These are phyloP conservation scores for Posidonia oceanica DNA, from an alignment of 116 monocot species.

Conservation along the genomic window DNA sequence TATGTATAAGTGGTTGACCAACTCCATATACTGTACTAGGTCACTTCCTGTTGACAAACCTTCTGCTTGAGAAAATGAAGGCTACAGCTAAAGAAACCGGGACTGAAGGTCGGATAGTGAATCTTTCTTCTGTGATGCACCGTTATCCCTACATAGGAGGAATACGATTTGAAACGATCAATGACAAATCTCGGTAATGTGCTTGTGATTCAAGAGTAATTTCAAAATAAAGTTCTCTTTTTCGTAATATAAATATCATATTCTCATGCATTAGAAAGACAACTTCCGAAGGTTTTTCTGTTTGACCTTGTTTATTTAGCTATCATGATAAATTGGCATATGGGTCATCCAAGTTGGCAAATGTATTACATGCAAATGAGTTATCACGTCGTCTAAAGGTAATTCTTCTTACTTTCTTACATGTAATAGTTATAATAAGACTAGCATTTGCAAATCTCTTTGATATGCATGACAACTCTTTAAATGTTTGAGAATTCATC, in stretches of 20 bases:
- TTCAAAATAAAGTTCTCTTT: neutral
- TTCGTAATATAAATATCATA: neutral
- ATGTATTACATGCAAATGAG: conserved; percentile 60
- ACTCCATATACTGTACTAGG: conserved; percentile 24
- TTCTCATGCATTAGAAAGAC: too few relatives aligned
- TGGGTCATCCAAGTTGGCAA: conserved; percentile 92
- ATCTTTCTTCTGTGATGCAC: conserved; percentile 81
- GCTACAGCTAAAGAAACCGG: conserved; percentile 60
- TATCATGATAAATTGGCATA: conserved; percentile 79
- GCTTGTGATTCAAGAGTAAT: neutral
- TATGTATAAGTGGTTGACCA: neutral
- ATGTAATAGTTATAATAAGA: too few relatives aligned
- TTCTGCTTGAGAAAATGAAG: conserved; percentile 91
- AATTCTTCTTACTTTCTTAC: neutral
- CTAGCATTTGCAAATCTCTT: too few relatives aligned
- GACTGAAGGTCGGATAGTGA: conserved; percentile 78
- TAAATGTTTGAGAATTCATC: too few relatives aligned
- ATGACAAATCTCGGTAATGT: conserved; percentile 39
- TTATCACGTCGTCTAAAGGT: conserved; percentile 72
- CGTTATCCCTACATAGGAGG: conserved; percentile 53
- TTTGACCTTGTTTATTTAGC: conserved; percentile 15
- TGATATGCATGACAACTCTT: too few relatives aligned
- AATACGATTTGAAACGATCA: conserved; percentile 60
- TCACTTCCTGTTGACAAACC: conserved; percentile 85
- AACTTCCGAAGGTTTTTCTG: too few relatives aligned